Evolutionary conservation across 2,329 filamentous ascomycete species (phyloP), one percentile per base, ranked within the genome.

Genomic region (Metarhizium rileyi): DNA sequence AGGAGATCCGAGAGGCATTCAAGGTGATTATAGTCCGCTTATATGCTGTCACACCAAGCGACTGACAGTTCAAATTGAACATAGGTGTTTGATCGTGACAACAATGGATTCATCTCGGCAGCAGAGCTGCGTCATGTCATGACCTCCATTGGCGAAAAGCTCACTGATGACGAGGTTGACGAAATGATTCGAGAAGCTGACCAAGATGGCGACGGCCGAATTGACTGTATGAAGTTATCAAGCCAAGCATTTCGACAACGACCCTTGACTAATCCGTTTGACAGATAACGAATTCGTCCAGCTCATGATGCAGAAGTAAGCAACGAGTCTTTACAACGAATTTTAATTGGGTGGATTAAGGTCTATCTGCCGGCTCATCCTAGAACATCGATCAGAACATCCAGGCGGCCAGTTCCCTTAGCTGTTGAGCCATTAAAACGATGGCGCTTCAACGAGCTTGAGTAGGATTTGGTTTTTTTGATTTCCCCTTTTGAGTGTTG

Each of bases 281-380:
- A 44, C 61, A 91, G 87, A 91, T 74, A 91, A 91, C 76, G 87
- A 93, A 72, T 93, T 93, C 66, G 87, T 93, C 61, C 87, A 93
- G 74, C 83, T 93, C 66, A 93, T 93, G 87, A 91, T 93, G 87
- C 87, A 93, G 79, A 91, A 91, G 78, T 91, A 87, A 77, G 51
- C 44, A 51, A 26, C 10, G 25, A 30, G n/a, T 42, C n/a, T 42
- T 42, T 23, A 42, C 3, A 42, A 42, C 8, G 25, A 42, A 25
- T 3, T 23, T 22, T 7, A 16, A 22, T 25, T 42, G 38, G 20
- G 38, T 42, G 38, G 38, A 16, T 42, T 12, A 50, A 47, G 27
- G 36, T 30, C 36, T 35, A 20, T 28, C 33, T 35, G 43, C 35
- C 25, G 36, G 42, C 43, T 38, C 18, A 18, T 43, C 7, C 43